Evolutionary conservation across 169 alveolate genomes (phyloP), one percentile per base, ranked within the genome.

Genomic region (Babesia ovata): DNA sequence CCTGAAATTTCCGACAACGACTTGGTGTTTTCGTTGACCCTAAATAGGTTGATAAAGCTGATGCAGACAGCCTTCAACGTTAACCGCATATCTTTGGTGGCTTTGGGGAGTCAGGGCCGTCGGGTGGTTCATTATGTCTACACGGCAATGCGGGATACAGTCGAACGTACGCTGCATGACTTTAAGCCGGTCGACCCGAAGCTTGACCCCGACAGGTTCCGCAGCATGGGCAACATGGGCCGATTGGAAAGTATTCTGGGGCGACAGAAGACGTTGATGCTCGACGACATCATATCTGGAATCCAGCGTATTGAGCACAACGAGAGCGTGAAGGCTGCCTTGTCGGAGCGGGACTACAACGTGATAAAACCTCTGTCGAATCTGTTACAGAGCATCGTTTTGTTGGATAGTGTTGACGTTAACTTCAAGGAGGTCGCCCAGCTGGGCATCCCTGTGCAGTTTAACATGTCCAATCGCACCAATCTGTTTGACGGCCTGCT

Each of bases 61-160:
- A 58, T 81, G 12, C 88, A 81, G 48, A 63, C 56, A 0, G 79
- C 52, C 11, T 81, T 58, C 67, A 81, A 81, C 61, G 74, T 81
- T 0, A 86, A 81, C 26, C 62, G 88, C 16, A 61, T 81, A 21
- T 19, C 70, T 0, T 45, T 81, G 24, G 85, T 81, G n/a, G 87
- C 82, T 0, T 44, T 79, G 13, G 87, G 87, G 36, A 58, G 63
- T 24, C 87, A 79, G 49, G 87, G 83, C 16, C 21, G 67, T n/a
- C 22, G 71, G 21, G 66, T 79, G 48, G 52, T 79, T 19, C 69
- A 79, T 50, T 79, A 79, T 60, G 52, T 46, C 33, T 49, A 70
- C 52, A 58, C 62, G 50, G 71, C 83, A 0, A 79, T 79, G 87
- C n/a, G 42, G n/a, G 78, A 60, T 2, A 70, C 83, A 19, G 67